A percentile compares a stretch with the other conserved stretches of the same genome.
phyloP scores from a whole-genome alignment of 306 rosid genomes.

The Styphnolobium japonicum region DNA sequence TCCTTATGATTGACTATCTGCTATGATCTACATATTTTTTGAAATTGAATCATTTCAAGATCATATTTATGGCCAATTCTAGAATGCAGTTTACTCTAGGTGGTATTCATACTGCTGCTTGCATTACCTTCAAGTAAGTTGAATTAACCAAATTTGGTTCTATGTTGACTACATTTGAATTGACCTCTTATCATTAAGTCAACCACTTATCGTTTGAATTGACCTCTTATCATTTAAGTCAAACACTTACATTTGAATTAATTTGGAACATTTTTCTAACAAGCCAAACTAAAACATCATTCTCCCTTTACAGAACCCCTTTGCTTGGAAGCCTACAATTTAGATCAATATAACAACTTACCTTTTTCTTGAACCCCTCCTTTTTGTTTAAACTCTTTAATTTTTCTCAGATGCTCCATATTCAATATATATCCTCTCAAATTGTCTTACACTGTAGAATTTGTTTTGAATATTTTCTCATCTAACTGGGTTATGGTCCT shows the following conservation, averaged over 20 bases:
- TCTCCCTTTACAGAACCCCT: too few relatives aligned
- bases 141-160: constrained; percentile 1
- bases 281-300: too few relatives aligned
- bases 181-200: neutral
- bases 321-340: neutral
- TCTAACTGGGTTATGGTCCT: neutral
- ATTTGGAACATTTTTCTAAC: too few relatives aligned
- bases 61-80: neutral
- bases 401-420: neutral
- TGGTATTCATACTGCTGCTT: neutral
- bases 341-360: neutral
- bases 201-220: neutral
- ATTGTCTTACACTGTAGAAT: neutral
- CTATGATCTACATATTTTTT: constrained; percentile 7
- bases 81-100: constrained; percentile 4
- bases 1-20: neutral
- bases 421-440: neutral
- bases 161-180: neutral
- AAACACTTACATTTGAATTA: too few relatives aligned
- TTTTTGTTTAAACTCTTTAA: neutral
- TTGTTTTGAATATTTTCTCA: neutral
- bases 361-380: neutral
- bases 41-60: constrained; percentile 3
- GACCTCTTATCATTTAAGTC: too few relatives aligned
- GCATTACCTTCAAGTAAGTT: neutral